Evolutionary conservation across 192 early-diverging fungal genomes (phyloP).

Genomic region (Rhizophagus clarus): DNA sequence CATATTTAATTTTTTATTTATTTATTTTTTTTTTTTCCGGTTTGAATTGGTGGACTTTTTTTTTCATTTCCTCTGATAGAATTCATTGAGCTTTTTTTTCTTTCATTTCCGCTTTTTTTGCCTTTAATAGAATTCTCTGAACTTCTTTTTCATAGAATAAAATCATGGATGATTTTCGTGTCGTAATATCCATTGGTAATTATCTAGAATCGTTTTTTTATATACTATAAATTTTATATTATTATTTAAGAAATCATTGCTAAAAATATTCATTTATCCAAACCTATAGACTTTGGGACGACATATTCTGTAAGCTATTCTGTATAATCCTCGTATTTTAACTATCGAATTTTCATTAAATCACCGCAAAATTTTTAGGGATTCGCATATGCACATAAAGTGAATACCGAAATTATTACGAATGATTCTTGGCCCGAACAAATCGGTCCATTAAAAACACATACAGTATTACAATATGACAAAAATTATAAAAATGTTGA

Average conservation of each 20-base stretch:
- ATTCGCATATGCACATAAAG: neutral
- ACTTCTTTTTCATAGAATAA: too few species aligned
- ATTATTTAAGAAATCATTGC: neutral
- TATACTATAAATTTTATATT: neutral
- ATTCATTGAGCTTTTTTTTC: too few species aligned
- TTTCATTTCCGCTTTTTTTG: too few species aligned
- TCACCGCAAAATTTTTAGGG: neutral
- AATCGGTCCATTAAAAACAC: conserved; percentile 11
- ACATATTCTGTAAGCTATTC: neutral
- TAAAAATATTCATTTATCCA: neutral
- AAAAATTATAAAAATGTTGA: conserved; percentile 6
- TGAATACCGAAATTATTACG: conserved; percentile 18
- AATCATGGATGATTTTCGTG: neutral
- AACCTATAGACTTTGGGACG: neutral
- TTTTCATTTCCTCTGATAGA: too few species aligned
- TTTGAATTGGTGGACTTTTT: too few species aligned
- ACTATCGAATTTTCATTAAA: neutral
- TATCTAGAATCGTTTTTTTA: neutral
- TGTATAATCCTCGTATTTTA: neutral
- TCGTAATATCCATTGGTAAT: neutral
- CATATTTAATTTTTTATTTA: too few species aligned
- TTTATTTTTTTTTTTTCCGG: too few species aligned
- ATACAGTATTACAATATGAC: conserved; percentile 25
- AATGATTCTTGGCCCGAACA: conserved; percentile 2
- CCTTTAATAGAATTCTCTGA: too few species aligned